Percentiles rank a stretch among this genome's conserved stretches.
Conservation (phyloP, 441 rosid genomes). For the Metrosideros polymorpha region DNA sequence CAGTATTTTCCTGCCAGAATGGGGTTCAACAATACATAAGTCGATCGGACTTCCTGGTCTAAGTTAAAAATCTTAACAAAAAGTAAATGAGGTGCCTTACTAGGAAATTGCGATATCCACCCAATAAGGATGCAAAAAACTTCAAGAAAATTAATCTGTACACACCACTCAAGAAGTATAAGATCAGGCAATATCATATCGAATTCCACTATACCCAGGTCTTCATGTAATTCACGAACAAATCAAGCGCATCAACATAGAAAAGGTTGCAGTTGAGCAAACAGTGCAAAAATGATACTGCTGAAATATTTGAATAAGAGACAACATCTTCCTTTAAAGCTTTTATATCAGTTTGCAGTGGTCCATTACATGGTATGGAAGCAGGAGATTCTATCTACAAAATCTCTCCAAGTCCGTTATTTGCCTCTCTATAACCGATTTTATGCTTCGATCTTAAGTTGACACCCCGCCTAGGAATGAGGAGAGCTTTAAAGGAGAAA, state of each 20-base stretch:
- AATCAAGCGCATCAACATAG: neutral
- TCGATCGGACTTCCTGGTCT: neutral
- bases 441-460: neutral
- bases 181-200: neutral
- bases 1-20: conserved; percentile 59
- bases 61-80: neutral
- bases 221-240: neutral
- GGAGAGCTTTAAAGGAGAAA: neutral
- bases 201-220: neutral
- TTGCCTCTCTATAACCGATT: neutral
- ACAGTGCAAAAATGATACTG: neutral
- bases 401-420: neutral
- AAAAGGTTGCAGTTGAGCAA: neutral
- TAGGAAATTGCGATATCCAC: conserved; percentile 95
- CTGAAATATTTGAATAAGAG: neutral
- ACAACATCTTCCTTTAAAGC: neutral
- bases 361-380: neutral
- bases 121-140: conserved; percentile 83
- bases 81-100: conserved; percentile 36
- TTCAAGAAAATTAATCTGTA: conserved; percentile 79
- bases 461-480: neutral
- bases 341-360: neutral
- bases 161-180: neutral
- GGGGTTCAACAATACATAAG: neutral
- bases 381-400: neutral